These are phyloP conservation scores for Ogataea degrootiae DNA, from an alignment of 805 yeast genomes.

Conservation along the genomic window DNA sequence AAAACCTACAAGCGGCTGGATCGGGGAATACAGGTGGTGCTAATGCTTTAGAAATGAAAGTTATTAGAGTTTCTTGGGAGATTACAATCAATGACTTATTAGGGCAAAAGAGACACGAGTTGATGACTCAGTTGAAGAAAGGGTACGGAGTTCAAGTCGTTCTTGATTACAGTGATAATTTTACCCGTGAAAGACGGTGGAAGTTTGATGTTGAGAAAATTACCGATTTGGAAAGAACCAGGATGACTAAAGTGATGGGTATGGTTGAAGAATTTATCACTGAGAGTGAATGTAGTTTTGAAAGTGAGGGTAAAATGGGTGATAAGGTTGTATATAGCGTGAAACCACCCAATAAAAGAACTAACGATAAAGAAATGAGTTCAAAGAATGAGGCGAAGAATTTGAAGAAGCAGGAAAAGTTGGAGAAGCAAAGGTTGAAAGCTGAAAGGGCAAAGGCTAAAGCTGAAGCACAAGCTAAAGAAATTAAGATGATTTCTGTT, in stretches of 20 bases:
- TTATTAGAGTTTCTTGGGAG: conserved; percentile 51
- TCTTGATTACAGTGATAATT: conserved; percentile 35
- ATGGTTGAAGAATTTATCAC: background rate
- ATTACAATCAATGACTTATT: conserved; percentile 48
- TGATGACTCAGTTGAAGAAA: conserved; percentile 38
- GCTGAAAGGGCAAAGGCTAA: conserved; percentile 8
- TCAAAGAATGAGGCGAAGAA: conserved; percentile 25
- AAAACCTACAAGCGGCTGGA: conserved; percentile 7
- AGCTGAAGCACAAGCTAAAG: conserved; percentile 5
- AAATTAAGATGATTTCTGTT: conserved; percentile 8
- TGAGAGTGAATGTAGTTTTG: conserved; percentile 22
- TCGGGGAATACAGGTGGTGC: conserved; percentile 3
- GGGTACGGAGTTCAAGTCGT: conserved; percentile 38
- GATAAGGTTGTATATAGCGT: conserved; percentile 17
- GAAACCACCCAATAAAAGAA: conserved; percentile 7
- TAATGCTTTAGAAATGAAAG: conserved; percentile 31
- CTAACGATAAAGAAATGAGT: background rate
- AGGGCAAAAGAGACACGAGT: conserved; percentile 50
- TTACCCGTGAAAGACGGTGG: conserved; percentile 14
- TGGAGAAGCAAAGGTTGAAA: conserved; percentile 27
- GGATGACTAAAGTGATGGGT: conserved; percentile 5
- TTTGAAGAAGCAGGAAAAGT: conserved; percentile 29
- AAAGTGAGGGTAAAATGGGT: conserved; percentile 18
- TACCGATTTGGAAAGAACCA: conserved; percentile 28
- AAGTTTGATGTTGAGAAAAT: conserved; percentile 8